Evolutionary conservation across 257 asterid genomes (phyloP), one percentile per base, ranked within the genome.

Genomic region (Buddleja alternifolia): DNA sequence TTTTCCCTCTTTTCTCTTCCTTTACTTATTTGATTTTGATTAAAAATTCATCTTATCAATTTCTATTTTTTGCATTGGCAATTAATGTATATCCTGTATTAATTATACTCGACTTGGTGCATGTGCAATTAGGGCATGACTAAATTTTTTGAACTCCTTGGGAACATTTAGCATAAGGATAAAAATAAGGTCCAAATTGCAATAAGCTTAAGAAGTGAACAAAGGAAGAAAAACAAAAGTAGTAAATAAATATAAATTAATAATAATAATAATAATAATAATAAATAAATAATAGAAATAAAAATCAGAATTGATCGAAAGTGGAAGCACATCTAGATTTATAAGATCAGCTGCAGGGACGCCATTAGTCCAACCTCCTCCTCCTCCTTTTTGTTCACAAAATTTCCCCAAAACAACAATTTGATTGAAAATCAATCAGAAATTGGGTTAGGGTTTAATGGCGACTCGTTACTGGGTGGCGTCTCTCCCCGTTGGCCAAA

Each of bases 381-480:
- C 45, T 29, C 57, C 37, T n/a, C 39, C 15, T 51, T 40, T 6
- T 0, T 29, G 3, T 29, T 29, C 34, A 29, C 34, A 10, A 8
- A 1, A 44, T 15, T 54, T 40, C 25, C 64, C 55, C 25, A 6
- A 51, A 17, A 23, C 10, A 25, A 21, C 14, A 15, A 56, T 75
- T 73, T 47, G 73, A 55, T 52, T 16, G n/a, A n/a, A 10, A 44
- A 21, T 7, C 73, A 23, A 45, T 39, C 61, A 10, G 10, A 46
- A 53, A 5, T 72, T 46, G 20, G 45, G n/a, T n/a, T n/a, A n/a
- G n/a, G n/a, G n/a, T n/a, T n/a, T 65, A 68, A 94, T 94, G 99
- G 87, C 99, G 75, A 90, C 95, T 54, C 88, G 97, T 32, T 91
- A 93, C 70, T 93, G 99, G 99, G 90, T 78, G 72, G 95, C 82